Evolutionary conservation across 2,329 filamentous ascomycete genomes (phyloP).

Genomic region (Rhynchosporium graminicola): DNA sequence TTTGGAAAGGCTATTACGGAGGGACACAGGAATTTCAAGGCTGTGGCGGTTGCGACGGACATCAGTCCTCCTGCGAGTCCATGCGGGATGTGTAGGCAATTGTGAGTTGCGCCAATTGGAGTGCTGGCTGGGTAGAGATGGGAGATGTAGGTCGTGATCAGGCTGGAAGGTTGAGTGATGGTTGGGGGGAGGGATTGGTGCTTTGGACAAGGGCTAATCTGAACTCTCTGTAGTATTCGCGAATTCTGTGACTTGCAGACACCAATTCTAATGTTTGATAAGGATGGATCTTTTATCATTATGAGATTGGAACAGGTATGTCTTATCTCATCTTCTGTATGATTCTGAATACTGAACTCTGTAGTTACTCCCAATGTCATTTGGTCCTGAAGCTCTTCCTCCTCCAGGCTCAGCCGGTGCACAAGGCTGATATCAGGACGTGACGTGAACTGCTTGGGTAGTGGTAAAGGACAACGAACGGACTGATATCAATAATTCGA

Average conservation of each 20-base stretch:
- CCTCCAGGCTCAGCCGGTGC: slow-evolving; percentile 31
- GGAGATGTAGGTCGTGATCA: too few species aligned
- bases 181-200: background rate
- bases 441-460: too few species aligned
- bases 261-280: slow-evolving; percentile 92
- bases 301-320: slow-evolving; percentile 67
- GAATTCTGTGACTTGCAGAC: slow-evolving; percentile 70
- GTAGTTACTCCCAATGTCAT: slow-evolving; percentile 67
- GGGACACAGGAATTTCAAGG: slow-evolving; percentile 59
- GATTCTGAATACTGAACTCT: slow-evolving; percentile 11
- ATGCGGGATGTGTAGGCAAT: slow-evolving; percentile 96
- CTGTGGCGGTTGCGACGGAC: slow-evolving; percentile 84
- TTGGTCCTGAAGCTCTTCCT: slow-evolving; percentile 61
- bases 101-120: slow-evolving; percentile 53
- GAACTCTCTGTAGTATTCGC: slow-evolving; percentile 58
- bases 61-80: slow-evolving; percentile 69
- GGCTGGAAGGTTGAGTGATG: background rate
- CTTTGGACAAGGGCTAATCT: slow-evolving; percentile 5
- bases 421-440: slow-evolving; percentile 20
- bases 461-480: too few species aligned
- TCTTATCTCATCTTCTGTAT: slow-evolving; percentile 5
- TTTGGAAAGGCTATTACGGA: slow-evolving; percentile 73
- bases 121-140: background rate
- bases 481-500: too few species aligned
- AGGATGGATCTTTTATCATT: slow-evolving; percentile 70